These are phyloP conservation scores for Gastrodia elata DNA, from an alignment of 106 monocot species.

Conservation along the genomic window DNA sequence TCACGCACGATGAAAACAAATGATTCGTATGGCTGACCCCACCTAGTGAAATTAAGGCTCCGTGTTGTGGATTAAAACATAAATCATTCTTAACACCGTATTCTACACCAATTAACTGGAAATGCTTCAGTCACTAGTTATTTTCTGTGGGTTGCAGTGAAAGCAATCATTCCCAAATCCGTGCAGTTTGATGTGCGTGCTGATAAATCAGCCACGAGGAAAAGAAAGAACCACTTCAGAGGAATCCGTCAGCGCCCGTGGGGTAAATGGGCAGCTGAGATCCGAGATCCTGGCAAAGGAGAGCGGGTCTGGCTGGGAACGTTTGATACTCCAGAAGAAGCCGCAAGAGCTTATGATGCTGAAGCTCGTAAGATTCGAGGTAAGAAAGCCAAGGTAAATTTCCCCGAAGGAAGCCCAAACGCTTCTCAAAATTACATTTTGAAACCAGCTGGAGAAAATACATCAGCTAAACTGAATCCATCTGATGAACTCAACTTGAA, in stretches of 20 bases:
- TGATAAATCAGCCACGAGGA: slow-evolving; percentile 28
- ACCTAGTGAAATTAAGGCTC: too few relatives aligned
- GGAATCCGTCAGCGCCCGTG: slow-evolving; percentile 86
- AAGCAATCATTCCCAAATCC: too few relatives aligned
- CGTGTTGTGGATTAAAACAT: too few relatives aligned
- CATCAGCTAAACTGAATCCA: slow-evolving; percentile 8
- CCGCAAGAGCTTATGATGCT: slow-evolving; percentile 60
- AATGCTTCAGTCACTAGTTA: too few relatives aligned
- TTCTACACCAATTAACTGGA: too few relatives aligned
- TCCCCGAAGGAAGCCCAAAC: slow-evolving; percentile 16
- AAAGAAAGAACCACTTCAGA: slow-evolving; percentile 72
- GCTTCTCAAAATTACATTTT: not conserved
- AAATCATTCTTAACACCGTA: too few relatives aligned
- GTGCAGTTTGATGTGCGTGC: slow-evolving; percentile 15
- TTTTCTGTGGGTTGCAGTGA: not conserved
- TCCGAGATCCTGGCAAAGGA: slow-evolving; percentile 74
- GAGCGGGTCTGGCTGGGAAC: slow-evolving; percentile 83
- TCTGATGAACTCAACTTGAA: slow-evolving; percentile 10
- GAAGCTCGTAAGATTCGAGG: slow-evolving; percentile 52
- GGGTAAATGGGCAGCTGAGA: slow-evolving; percentile 96
- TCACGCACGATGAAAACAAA: too few relatives aligned
- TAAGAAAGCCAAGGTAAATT: slow-evolving; percentile 58
- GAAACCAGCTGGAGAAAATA: not conserved
- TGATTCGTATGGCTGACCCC: too few relatives aligned
- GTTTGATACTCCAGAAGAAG: slow-evolving; percentile 79